Percentiles rank a stretch among this genome's conserved stretches.
Evolutionary conservation across 768 basidiomycete species (phyloP).

Genomic region (Kwoniella sp.): DNA sequence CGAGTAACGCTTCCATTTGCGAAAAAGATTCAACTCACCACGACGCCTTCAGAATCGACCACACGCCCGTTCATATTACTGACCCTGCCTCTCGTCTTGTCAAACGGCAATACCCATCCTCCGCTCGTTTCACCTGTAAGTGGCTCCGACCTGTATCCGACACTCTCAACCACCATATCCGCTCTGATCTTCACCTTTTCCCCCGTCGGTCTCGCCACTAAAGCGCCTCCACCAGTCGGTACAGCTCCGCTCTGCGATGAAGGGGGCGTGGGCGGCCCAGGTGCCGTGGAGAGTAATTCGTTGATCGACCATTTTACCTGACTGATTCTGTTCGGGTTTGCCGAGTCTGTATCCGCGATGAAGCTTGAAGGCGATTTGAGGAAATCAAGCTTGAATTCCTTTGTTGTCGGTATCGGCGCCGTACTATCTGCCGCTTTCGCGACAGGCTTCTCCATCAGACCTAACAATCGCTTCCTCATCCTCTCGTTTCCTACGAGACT

Average conservation of each 20-base stretch:
- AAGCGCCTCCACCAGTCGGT: constrained; percentile 60
- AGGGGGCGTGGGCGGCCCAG: constrained; percentile 28
- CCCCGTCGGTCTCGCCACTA: constrained; percentile 62
- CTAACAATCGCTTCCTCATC: constrained; percentile 57
- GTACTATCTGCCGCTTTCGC: too few species aligned
- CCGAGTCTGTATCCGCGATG: constrained; percentile 14
- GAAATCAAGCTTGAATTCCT: constrained; percentile 52
- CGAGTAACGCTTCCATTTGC: too few species aligned
- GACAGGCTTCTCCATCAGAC: constrained; percentile 50
- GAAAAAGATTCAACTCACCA: constrained; percentile 41
- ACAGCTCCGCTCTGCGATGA: constrained; percentile 32
- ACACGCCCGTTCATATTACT: constrained; percentile 57
- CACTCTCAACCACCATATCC: constrained; percentile 79
- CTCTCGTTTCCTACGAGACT: constrained; percentile 50
- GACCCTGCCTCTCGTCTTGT: constrained; percentile 59
- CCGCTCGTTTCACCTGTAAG: constrained; percentile 34
- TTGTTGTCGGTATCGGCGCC: constrained; percentile 17
- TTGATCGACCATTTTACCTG: constrained; percentile 51
- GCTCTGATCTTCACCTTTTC: constrained; percentile 64
- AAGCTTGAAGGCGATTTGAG: constrained; percentile 49
- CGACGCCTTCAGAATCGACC: constrained; percentile 48
- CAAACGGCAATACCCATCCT: constrained; percentile 54
- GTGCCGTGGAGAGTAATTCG: constrained; percentile 35
- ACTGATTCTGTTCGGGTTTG: constrained; percentile 9
- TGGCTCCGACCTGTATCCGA: constrained; percentile 80